A percentile compares a stretch with the other conserved stretches of the same genome.
Conservation (phyloP, 495 filamentous ascomycete species). For the Neurospora intermedia region DNA sequence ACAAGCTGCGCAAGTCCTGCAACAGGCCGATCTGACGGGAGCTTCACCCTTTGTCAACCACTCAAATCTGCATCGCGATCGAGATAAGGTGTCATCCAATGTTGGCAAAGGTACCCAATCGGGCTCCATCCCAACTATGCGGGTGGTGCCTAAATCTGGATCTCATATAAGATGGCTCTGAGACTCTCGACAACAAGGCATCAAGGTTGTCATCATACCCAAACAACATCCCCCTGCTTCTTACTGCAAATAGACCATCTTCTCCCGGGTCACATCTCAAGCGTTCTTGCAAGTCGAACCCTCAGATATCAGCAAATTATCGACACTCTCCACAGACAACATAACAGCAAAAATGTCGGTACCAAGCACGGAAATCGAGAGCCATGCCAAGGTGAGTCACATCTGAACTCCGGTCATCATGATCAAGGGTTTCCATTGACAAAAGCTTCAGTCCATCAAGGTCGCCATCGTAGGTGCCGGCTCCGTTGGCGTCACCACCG, state of each 20-base stretch:
- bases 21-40: neutral
- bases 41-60: neutral
- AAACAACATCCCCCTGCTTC: neutral
- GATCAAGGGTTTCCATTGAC: neutral
- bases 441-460: conserved; percentile 11
- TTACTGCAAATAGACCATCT: neutral
- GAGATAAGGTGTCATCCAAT: neutral
- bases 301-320: neutral
- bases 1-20: neutral
- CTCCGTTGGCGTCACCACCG: conserved; percentile 43
- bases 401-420: neutral
- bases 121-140: neutral
- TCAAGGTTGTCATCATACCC: neutral
- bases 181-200: neutral
- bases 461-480: conserved; percentile 41
- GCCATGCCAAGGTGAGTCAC: neutral
- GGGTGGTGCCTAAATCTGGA: neutral
- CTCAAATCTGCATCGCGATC: neutral
- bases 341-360: neutral
- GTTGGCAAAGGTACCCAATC: neutral
- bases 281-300: neutral
- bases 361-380: neutral
- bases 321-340: neutral
- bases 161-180: neutral
- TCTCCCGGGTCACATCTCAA: neutral